A percentile compares a stretch with the other conserved stretches of the same genome.
Conservation (phyloP, 306 rosid genomes). For the Boehmeria nivea region DNA sequence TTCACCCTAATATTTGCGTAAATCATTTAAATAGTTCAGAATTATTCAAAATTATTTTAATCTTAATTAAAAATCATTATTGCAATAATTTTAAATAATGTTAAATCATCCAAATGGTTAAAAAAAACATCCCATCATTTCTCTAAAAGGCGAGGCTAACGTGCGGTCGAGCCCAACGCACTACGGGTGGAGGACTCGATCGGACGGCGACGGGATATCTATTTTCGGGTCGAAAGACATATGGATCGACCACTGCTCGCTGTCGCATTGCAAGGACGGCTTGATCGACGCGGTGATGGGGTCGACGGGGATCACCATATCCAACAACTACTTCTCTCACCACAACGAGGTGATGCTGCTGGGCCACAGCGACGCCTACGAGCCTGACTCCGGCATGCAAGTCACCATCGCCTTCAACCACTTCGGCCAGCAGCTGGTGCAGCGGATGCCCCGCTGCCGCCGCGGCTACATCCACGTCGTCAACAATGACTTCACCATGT, state of each 20-base stretch:
- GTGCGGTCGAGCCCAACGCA: conserved; percentile 71
- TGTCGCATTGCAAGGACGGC: conserved; percentile 57
- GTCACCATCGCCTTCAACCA: conserved; percentile 42
- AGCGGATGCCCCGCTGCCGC: conserved; percentile 58
- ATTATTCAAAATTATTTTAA: no score
- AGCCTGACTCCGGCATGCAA: conserved; percentile 49
- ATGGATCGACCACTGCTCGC: conserved; percentile 81
- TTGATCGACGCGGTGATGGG: conserved; percentile 64
- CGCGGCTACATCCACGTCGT: conserved; percentile 78
- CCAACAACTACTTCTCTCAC: conserved; percentile 68
- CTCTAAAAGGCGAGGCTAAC: conserved; percentile 59
- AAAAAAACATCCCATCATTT: no score
- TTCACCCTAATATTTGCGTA: no score
- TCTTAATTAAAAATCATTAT: no score
- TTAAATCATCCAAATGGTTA: no score
- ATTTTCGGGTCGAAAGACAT: conserved; percentile 49
- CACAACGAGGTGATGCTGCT: conserved; percentile 89
- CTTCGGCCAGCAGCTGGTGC: conserved; percentile 39
- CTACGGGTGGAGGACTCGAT: conserved; percentile 52
- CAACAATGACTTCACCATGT: conserved; percentile 63
- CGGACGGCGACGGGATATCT: conserved; percentile 64
- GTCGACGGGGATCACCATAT: conserved; percentile 62
- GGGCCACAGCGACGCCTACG: conserved; percentile 52
- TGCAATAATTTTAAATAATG: no score
- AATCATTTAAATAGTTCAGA: no score